A percentile compares a stretch with the other conserved stretches of the same genome.
phyloP scores from a whole-genome alignment of 2,329 filamentous ascomycete genomes.

The Aspergillus brunneoviolaceus region DNA sequence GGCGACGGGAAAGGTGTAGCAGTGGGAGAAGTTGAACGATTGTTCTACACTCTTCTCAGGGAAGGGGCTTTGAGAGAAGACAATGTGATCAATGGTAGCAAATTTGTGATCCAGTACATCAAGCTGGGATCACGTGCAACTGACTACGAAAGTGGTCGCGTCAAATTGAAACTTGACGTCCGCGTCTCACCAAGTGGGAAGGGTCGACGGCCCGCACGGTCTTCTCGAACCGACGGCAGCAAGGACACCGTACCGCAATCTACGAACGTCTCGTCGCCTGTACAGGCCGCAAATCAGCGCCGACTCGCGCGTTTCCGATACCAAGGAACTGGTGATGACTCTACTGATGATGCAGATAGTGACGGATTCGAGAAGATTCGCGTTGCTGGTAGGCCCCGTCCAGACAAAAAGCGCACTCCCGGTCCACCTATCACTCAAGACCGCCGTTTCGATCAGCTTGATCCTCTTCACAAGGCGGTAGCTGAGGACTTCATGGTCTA shows the following conservation, averaged over 20 bases:
- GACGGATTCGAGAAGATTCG: constrained; percentile 47
- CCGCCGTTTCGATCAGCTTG: constrained; percentile 42
- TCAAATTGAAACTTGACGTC: constrained; percentile 54
- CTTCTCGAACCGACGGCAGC: constrained; percentile 34
- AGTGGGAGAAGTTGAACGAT: constrained; percentile 73
- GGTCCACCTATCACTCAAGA: constrained; percentile 51
- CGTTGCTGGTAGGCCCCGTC: constrained; percentile 32
- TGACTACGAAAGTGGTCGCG: constrained; percentile 48
- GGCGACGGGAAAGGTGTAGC: constrained; percentile 70
- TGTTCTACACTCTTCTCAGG: constrained; percentile 74
- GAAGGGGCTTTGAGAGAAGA: constrained; percentile 73
- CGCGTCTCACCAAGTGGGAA: constrained; percentile 48
- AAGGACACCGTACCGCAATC: constrained; percentile 57
- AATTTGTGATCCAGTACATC: constrained; percentile 72
- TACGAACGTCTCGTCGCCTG: constrained; percentile 66
- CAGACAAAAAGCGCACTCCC: constrained; percentile 28
- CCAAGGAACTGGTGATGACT: constrained; percentile 21
- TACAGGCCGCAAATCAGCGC: constrained; percentile 48
- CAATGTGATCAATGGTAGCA: constrained; percentile 62
- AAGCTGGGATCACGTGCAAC: constrained; percentile 44
- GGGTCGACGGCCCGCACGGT: constrained; percentile 24
- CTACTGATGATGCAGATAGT: constrained; percentile 39
- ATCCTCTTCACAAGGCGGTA: constrained; percentile 44
- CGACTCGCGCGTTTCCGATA: constrained; percentile 31
- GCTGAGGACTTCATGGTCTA: constrained; percentile 49